Evolutionary conservation across 2,329 filamentous ascomycete species (phyloP), one percentile per base, ranked within the genome.

Genomic region (Arthrobotrys musiformis): DNA sequence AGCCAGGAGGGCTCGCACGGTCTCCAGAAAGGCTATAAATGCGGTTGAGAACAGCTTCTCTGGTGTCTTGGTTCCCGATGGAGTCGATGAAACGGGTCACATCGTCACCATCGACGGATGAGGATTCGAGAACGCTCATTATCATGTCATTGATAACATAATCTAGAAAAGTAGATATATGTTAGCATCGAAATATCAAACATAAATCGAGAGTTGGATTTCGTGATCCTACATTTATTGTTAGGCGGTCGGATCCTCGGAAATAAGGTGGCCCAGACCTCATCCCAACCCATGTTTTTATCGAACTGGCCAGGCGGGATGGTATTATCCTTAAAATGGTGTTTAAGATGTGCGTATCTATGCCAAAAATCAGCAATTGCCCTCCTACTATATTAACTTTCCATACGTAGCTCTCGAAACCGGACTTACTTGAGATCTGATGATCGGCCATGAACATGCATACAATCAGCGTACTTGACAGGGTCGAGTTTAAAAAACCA

Each of bases 401-500:
- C n/a, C n/a, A n/a, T n/a, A n/a, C n/a, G n/a, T n/a, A n/a, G n/a
- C n/a, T n/a, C n/a, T n/a, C n/a, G n/a, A n/a, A n/a, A n/a, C n/a
- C n/a, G n/a, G n/a, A n/a, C 56, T 46, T 60, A 76, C 72, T 76
- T 76, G 3, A 76, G 42, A 66, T 76, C 72, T 4, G 72, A 76
- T n/a, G 72, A 76, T 5, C 72, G 64, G 17, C 72, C 72, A 46
- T 70, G 72, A 15, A 76, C 58, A 56, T 70, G 72, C 50, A 76
- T 76, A 24, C 72, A 76, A 6, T 76, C 64, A 6, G 60, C 72
- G 35, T 76, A 76, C 50, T 70, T 76, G 15, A 70, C 66, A 4
- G 72, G 72, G n/a, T 76, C 72, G 17, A 64, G 63, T 37, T 76
- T 76, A 48, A 70, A 76, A 54, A 76, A 76, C 72, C 72, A 76